Evolutionary conservation across 2,329 filamentous ascomycete species (phyloP).

Genomic region (Mycosphaerella sp.): DNA sequence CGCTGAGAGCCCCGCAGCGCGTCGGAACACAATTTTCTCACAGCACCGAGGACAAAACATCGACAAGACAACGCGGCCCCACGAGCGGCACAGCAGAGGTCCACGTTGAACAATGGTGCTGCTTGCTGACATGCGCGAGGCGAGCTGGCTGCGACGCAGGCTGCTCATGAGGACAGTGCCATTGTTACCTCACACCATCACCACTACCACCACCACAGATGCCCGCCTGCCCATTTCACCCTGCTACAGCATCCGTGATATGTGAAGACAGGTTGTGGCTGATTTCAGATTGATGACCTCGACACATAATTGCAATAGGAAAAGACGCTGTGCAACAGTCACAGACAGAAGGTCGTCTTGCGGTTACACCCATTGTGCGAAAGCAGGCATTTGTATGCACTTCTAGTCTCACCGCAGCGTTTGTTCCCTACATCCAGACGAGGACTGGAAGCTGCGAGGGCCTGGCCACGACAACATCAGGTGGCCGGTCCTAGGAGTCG

Average conservation of each 20-base stretch:
- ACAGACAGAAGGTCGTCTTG: slow-evolving; percentile 3
- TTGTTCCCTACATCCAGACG: slow-evolving; percentile 11
- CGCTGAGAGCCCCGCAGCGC: slow-evolving; percentile 1
- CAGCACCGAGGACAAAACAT: not conserved
- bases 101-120: slow-evolving; percentile 3
- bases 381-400: slow-evolving; percentile 12
- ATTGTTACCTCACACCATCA: not conserved
- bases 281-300: slow-evolving; percentile 9
- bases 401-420: slow-evolving; percentile 7
- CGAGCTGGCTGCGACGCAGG: not conserved
- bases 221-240: slow-evolving; percentile 1
- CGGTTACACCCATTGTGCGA: slow-evolving; percentile 14
- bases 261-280: slow-evolving; percentile 12
- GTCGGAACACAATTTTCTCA: not conserved
- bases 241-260: slow-evolving; percentile 6
- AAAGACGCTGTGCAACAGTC: slow-evolving; percentile 3
- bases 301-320: slow-evolving; percentile 1
- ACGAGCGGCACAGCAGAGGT: not conserved
- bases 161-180: not conserved
- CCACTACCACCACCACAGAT: slow-evolving; percentile 11
- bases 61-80: not conserved
- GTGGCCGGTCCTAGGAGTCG: slow-evolving; percentile 5
- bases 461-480: slow-evolving; percentile 13
- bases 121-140: slow-evolving; percentile 1
- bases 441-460: slow-evolving; percentile 7